Evolutionary conservation across 2,329 filamentous ascomycete genomes (phyloP).

Genomic region (Myotisia sp.): DNA sequence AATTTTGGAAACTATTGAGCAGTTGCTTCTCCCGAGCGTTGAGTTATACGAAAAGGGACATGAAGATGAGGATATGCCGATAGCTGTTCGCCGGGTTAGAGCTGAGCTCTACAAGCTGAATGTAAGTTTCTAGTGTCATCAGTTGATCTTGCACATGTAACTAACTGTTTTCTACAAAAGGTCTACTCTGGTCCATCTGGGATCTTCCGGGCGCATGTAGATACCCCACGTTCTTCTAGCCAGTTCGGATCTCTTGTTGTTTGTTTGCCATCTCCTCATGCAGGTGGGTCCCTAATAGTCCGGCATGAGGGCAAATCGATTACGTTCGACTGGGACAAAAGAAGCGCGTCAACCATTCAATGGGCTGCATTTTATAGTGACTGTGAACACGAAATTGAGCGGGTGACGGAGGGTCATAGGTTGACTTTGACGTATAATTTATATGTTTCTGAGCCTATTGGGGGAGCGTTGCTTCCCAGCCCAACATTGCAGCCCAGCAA

Average conservation of each 20-base stretch:
- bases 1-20: constrained; percentile 38
- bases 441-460: constrained; percentile 28
- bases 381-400: constrained; percentile 26
- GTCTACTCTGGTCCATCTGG: constrained; percentile 40
- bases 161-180: constrained; percentile 18
- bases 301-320: constrained; percentile 18
- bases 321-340: constrained; percentile 18
- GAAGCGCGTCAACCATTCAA: constrained; percentile 16
- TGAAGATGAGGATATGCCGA: constrained; percentile 7
- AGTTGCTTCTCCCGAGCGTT: constrained; percentile 30
- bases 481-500: constrained; percentile 19
- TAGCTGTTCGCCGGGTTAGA: constrained; percentile 23
- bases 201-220: constrained; percentile 39
- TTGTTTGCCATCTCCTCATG: constrained; percentile 30
- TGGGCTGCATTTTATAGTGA: constrained; percentile 28
- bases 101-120: constrained; percentile 48
- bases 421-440: constrained; percentile 49
- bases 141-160: neutral
- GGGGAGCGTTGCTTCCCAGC: constrained; percentile 11
- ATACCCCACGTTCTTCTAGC: constrained; percentile 36
- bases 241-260: constrained; percentile 44
- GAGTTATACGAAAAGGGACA: no score
- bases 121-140: constrained; percentile 22
- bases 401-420: constrained; percentile 39
- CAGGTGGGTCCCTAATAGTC: constrained; percentile 23